Percentiles rank a stretch among this genome's conserved stretches.
Conservation (phyloP, 2,329 filamentous ascomycete genomes). For the Cadophora malorum region DNA sequence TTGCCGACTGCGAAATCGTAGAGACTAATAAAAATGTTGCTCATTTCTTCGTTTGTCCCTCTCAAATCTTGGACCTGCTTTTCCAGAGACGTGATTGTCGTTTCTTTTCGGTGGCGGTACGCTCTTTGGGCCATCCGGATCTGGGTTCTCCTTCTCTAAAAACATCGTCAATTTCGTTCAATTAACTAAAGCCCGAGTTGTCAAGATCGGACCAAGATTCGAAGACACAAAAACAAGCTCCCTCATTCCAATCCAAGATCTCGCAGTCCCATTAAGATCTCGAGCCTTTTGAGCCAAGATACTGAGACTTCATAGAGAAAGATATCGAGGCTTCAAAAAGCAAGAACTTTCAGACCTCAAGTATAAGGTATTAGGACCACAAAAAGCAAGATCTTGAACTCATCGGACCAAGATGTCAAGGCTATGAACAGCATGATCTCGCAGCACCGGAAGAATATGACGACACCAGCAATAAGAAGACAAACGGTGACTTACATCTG, state of each 20-base stretch:
- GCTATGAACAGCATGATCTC: background rate
- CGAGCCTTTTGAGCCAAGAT: background rate
- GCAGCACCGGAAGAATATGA: background rate
- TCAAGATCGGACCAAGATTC: background rate
- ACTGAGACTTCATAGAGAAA: background rate
- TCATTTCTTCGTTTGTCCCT: slow-evolving; percentile 75
- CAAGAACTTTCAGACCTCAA: too few species aligned
- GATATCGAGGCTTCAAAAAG: background rate
- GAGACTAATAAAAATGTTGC: slow-evolving; percentile 70
- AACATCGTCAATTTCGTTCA: background rate
- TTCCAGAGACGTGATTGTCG: slow-evolving; percentile 76
- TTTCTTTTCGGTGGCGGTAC: slow-evolving; percentile 85
- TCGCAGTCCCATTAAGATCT: background rate
- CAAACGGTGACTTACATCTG: slow-evolving; percentile 66
- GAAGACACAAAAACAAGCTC: background rate
- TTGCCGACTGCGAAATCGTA: slow-evolving; percentile 65
- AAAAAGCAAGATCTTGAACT: background rate
- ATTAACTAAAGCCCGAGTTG: background rate
- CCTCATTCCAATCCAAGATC: background rate
- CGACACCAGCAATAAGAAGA: slow-evolving; percentile 7
- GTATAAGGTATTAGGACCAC: too few species aligned
- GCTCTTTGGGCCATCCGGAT: slow-evolving; percentile 86
- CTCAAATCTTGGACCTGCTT: slow-evolving; percentile 73
- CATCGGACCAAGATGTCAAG: background rate
- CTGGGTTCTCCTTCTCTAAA: slow-evolving; percentile 79